Conservation (phyloP, 768 basidiomycete species). For the Suillus americanus region DNA sequence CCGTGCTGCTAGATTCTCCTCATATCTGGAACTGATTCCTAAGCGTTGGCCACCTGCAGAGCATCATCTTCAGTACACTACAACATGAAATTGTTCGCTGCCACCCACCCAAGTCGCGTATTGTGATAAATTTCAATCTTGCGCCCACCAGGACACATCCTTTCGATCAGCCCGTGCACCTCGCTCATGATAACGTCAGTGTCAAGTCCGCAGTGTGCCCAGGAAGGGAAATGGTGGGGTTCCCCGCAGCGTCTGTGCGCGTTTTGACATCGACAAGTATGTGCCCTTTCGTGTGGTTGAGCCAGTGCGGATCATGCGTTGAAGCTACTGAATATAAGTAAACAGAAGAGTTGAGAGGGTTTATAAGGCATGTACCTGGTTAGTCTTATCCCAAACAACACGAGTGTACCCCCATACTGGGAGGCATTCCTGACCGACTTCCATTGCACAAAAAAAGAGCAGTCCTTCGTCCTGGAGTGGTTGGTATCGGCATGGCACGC, state of each 20-base stretch:
- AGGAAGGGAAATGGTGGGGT: slow-evolving; percentile 68
- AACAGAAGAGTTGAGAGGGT: background rate
- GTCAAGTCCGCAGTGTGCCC: slow-evolving; percentile 88
- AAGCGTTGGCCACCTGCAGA: slow-evolving; percentile 76
- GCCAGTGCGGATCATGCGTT: slow-evolving; percentile 98
- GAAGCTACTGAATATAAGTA: slow-evolving; percentile 50
- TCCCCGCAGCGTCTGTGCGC: slow-evolving; percentile 56
- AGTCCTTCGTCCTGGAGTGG: slow-evolving; percentile 91
- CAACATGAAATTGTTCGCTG: background rate
- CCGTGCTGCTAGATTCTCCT: slow-evolving; percentile 72
- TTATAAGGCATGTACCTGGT: slow-evolving; percentile 54
- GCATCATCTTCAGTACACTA: slow-evolving; percentile 8
- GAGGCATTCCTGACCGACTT: slow-evolving; percentile 93
- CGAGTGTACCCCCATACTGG: slow-evolving; percentile 95
- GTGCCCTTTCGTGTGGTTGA: slow-evolving; percentile 97
- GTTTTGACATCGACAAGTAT: slow-evolving; percentile 95
- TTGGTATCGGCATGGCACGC: slow-evolving; percentile 93
- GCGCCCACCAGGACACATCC: slow-evolving; percentile 85
- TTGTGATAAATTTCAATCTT: slow-evolving; percentile 97
- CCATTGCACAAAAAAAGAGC: slow-evolving; percentile 96
- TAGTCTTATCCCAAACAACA: slow-evolving; percentile 98
- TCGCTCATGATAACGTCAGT: slow-evolving; percentile 98
- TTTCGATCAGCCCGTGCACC: slow-evolving; percentile 91
- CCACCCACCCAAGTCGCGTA: slow-evolving; percentile 73
- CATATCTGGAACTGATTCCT: slow-evolving; percentile 92